Conservation (phyloP, 2,329 filamentous ascomycete species). For the Laburnicola sp. region DNA sequence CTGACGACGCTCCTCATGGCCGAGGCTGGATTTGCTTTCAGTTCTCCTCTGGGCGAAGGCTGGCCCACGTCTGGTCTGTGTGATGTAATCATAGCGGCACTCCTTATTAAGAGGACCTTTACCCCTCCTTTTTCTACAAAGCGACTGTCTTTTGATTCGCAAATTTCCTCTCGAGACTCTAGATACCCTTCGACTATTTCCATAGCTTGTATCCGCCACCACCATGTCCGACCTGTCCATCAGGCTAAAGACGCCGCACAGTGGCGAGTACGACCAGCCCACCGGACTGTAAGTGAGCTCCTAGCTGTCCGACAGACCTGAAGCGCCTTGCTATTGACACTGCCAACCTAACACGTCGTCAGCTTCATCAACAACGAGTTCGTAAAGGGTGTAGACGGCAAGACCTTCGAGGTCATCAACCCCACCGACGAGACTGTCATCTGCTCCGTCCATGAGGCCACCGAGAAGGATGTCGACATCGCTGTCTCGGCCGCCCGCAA, state of each 20-base stretch:
- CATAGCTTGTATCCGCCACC: constrained; percentile 23
- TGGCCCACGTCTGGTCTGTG: constrained; percentile 24
- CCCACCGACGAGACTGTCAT: constrained; percentile 83
- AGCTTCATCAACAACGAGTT: constrained; percentile 95
- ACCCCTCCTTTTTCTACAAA: constrained; percentile 19
- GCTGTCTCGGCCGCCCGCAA: constrained; percentile 84
- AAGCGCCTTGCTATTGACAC: constrained; percentile 11
- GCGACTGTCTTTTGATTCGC: constrained; percentile 18
- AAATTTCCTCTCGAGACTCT: constrained; percentile 3
- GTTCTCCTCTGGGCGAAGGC: constrained; percentile 18
- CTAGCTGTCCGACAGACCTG: neutral
- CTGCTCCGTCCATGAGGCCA: constrained; percentile 78
- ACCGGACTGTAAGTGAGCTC: constrained; percentile 54
- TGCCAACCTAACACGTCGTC: constrained; percentile 26
- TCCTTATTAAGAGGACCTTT: constrained; percentile 23
- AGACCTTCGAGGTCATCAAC: constrained; percentile 92
- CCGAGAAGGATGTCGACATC: constrained; percentile 80
- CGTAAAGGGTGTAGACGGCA: constrained; percentile 79
- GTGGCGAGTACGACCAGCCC: constrained; percentile 61
- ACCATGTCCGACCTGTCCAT: constrained; percentile 57
- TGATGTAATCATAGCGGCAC: constrained; percentile 28
- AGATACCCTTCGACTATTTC: constrained; percentile 34
- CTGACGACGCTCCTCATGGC: constrained; percentile 34
- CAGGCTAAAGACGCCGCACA: constrained; percentile 69
- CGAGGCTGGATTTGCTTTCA: constrained; percentile 28